These are phyloP conservation scores for Aspergillus proliferans DNA, from an alignment of 2,329 filamentous ascomycete species.

Conservation along the genomic window DNA sequence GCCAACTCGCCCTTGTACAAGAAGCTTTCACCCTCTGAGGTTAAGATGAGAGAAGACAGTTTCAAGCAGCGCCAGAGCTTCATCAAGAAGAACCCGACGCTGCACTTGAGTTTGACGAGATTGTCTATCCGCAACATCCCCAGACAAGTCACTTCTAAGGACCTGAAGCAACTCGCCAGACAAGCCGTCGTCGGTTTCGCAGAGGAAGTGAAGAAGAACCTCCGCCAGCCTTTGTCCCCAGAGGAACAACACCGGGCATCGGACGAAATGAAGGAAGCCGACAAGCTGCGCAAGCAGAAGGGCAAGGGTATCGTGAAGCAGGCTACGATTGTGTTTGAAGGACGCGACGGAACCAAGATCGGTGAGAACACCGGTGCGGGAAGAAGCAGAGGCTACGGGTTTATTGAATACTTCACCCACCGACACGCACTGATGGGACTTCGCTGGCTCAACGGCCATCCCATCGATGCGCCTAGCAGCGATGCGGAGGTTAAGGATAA, in stretches of 20 bases:
- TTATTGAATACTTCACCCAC: constrained; percentile 93
- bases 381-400: constrained; percentile 87
- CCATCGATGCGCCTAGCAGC: constrained; percentile 37
- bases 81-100: constrained; percentile 81
- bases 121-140: constrained; percentile 90
- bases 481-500: constrained; percentile 54
- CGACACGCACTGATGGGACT: constrained; percentile 92
- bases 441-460: constrained; percentile 81
- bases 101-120: constrained; percentile 84
- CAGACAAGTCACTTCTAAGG: constrained; percentile 73
- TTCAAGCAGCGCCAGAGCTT: constrained; percentile 80
- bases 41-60: constrained; percentile 83
- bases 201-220: constrained; percentile 73
- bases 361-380: constrained; percentile 69
- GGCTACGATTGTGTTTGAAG: constrained; percentile 92
- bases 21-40: constrained; percentile 68
- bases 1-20: constrained; percentile 71
- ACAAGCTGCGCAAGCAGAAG: constrained; percentile 70
- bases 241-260: constrained; percentile 79
- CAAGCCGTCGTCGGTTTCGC: constrained; percentile 94
- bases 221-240: constrained; percentile 72
- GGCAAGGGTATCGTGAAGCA: constrained; percentile 85
- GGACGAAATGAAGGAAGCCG: constrained; percentile 72
- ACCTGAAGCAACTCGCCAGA: constrained; percentile 82
- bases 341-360: constrained; percentile 76